Evolutionary conservation across 2,329 filamentous ascomycete genomes (phyloP), one percentile per base, ranked within the genome.

Genomic region (Albifimbria verrucaria): DNA sequence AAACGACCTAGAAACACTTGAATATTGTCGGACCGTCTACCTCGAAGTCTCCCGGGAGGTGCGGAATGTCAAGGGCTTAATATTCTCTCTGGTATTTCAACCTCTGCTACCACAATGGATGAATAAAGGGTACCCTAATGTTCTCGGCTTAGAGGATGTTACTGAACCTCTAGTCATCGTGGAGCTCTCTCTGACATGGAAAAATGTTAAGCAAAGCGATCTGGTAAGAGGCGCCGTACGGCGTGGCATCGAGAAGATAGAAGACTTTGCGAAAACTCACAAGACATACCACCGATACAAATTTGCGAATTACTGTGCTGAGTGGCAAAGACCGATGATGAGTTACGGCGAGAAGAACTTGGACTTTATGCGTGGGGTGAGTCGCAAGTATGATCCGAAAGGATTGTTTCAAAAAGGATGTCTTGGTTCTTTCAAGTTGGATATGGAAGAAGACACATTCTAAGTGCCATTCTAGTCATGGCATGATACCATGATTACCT

Each of bases 271-370:
- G 10, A 21, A n/a, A 17, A 12, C 25, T 15, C 25, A 21, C 5
- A 18, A 18, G 9, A 12, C 46, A 7, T 18, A 17, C 7, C 46
- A 48, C 18, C 15, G 25, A 26, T 48, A 48, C 25, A 17, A 21
- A n/a, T 48, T 48, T 17, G 9, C 46, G 17, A 48, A 48, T 18
- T 48, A 48, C 46, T 32, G 46, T 26, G 46, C 46, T 18, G 46
- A 48, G 25, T 48, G 46, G 46, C 46, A 48, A 26, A 20, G 36
- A 20, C 46, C 46, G 17, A 48, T 48, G 46, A 18, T 18, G 15
- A 26, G 24, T 6, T 48, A 48, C n/a, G 46, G 46, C 1, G n/a
- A 26, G 24, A 20, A 20, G 25, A 48, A 32, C 25, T 18, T 48
- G 17, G 46, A 48, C 7, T 48, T 48, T 20, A 28, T 48, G 46